Base-by-base conservation (phyloP, 495 filamentous ascomycete genomes). In the Neurospora sp. region DNA sequence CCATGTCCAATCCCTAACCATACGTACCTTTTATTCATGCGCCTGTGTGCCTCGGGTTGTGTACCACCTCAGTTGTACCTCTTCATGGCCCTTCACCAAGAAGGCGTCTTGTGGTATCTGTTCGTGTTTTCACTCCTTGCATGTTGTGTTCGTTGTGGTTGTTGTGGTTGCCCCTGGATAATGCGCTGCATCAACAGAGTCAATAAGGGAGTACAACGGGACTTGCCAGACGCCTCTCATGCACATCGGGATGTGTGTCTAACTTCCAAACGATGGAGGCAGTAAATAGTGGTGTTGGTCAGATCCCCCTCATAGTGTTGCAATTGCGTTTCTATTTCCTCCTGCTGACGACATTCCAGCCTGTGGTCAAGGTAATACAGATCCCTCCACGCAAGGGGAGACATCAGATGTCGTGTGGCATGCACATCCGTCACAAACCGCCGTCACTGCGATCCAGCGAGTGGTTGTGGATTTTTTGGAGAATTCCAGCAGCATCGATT, bases 161-260 rank as follows among this genome's bases (percentile, higher is more conserved):
- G 27, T 62, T 16, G 27, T 35, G 23, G 54, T 62, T 35, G 54
- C 54, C 54, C 54, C 54, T 31, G 5, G 23, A 35, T 62, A 62
- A 62, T 62, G 54, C 54, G 54, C 54, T 62, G 54, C 27, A 35
- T 37, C 54, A 66, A 35, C 27, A 62, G 46, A 23, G 54, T 35
- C 12, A 66, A 66, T 18, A 27, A 35, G 54, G 54, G 54, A 4
- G 54, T 66, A 66, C 54, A 66, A 66, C 54, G 27, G 54, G 54
- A 66, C 54, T 62, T 31, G 54, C 27, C 54, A 31, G 54, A 62
- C 54, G 54, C 27, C 54, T 62, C 54, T 62, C 27, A 66, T 66
- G 54, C 54, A 66, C 54, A 35, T 66, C 54, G 54, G 54, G 59
- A 75, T 70, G 73, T 69, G 46, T 72, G 73, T 75, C 73, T 75